phyloP scores from a whole-genome alignment of 257 asterid species.

The Phtheirospermum japonicum region DNA sequence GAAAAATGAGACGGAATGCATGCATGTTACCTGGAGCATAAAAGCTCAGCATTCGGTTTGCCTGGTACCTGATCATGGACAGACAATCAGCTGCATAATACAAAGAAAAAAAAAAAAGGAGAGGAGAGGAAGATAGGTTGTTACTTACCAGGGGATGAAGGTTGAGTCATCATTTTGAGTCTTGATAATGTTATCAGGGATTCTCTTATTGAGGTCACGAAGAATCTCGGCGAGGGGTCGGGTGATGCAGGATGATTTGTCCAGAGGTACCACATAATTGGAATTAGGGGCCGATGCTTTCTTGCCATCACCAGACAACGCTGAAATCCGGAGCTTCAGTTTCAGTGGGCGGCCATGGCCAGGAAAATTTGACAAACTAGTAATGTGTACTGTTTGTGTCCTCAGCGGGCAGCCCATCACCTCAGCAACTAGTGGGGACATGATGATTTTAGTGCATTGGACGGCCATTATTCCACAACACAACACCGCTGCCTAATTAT shows the following conservation, averaged over 20 bases:
- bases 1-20: slow-evolving; percentile 16
- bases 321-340: slow-evolving; percentile 34
- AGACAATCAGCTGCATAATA: slow-evolving; percentile 27
- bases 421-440: slow-evolving; percentile 30
- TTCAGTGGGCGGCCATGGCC: slow-evolving; percentile 25
- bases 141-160: slow-evolving; percentile 70
- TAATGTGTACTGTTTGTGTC: slow-evolving; percentile 12
- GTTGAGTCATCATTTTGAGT: slow-evolving; percentile 51
- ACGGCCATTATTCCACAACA: slow-evolving; percentile 35
- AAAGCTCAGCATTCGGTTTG: slow-evolving; percentile 96
- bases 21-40: slow-evolving; percentile 93
- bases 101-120: background rate
- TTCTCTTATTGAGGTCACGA: slow-evolving; percentile 89
- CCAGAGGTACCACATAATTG: slow-evolving; percentile 89
- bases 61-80: slow-evolving; percentile 68
- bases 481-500: slow-evolving; percentile 28
- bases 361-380: slow-evolving; percentile 20
- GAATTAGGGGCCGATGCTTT: slow-evolving; percentile 63
- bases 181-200: slow-evolving; percentile 84
- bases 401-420: slow-evolving; percentile 28
- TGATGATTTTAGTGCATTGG: slow-evolving; percentile 37
- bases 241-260: slow-evolving; percentile 74
- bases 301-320: slow-evolving; percentile 49
- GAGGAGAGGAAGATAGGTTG: background rate
- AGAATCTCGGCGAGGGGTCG: slow-evolving; percentile 94